phyloP scores from a whole-genome alignment of 2,329 filamentous ascomycete genomes.

The Aspergillus sclerotialis region DNA sequence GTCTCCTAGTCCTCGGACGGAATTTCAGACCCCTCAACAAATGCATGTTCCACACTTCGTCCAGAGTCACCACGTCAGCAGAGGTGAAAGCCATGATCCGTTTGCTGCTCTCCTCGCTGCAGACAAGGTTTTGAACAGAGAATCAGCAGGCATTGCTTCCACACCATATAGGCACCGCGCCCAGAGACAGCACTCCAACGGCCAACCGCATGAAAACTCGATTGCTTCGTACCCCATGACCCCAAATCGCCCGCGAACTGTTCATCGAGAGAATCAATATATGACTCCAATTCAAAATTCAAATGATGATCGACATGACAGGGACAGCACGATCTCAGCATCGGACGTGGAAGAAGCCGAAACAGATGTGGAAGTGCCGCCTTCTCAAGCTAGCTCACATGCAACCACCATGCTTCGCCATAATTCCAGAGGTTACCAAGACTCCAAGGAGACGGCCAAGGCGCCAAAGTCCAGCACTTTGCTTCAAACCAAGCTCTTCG shows the following conservation, averaged over 20 bases:
- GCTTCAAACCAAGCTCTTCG: slow-evolving; percentile 59
- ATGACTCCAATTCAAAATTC: slow-evolving; percentile 53
- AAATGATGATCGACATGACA: slow-evolving; percentile 52
- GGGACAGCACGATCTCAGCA: slow-evolving; percentile 79
- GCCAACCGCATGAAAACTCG: slow-evolving; percentile 71
- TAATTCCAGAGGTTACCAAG: slow-evolving; percentile 36
- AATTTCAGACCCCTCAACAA: slow-evolving; percentile 39
- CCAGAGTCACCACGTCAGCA: slow-evolving; percentile 35
- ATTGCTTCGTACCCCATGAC: slow-evolving; percentile 79
- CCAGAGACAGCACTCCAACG: slow-evolving; percentile 44
- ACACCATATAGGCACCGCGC: slow-evolving; percentile 53
- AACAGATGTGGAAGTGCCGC: slow-evolving; percentile 59
- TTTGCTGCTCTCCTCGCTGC: slow-evolving; percentile 71
- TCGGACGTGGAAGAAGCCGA: slow-evolving; percentile 47
- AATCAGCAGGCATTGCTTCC: slow-evolving; percentile 66
- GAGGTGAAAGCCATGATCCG: slow-evolving; percentile 53
- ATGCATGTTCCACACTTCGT: slow-evolving; percentile 35
- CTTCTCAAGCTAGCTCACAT: slow-evolving; percentile 70
- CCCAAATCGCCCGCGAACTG: slow-evolving; percentile 51
- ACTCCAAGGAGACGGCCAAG: slow-evolving; percentile 25
- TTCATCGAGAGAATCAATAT: slow-evolving; percentile 46
- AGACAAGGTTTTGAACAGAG: slow-evolving; percentile 70
- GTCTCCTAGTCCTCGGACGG: slow-evolving; percentile 52
- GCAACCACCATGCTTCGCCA: slow-evolving; percentile 68
- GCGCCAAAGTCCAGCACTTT: slow-evolving; percentile 39